Evolutionary conservation across 345 rosid genomes (phyloP), one percentile per base, ranked within the genome.

Genomic region (Eucalyptus cloeziana): DNA sequence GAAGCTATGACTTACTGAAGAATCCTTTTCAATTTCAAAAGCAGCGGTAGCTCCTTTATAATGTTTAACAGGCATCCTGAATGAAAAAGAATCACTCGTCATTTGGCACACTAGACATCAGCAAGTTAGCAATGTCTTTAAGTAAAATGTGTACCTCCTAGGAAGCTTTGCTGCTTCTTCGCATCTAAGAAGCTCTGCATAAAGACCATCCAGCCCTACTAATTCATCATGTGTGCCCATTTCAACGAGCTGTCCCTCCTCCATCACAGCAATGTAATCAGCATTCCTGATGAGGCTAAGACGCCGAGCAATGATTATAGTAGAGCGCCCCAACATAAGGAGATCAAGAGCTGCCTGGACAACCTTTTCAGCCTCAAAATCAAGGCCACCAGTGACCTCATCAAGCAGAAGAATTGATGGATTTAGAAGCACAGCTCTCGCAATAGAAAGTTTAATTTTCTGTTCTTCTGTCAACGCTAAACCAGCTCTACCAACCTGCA

Each of bases 131-230:
- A 76, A 37, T 37, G 43, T 58, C 30, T 52, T 27, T 49, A 86
- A 16, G 56, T n/a, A 54, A 89, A 44, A 79, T 49, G 24, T 10
- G n/a, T 96, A 97, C 99, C 99, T 95, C 95, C 95, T 96, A 40
- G 98, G 99, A 89, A 97, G 99, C 94, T 97, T 97, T 43, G 99
- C 93, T 49, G 99, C 99, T 93, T 97, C 99, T 93, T 97, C 99
- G 91, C 98, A 96, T 92, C 95, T 96, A 33, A 97, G 96, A 92
- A 97, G 99, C 91, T 97, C 99, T 17, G 99, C 97, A 90, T 97
- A 97, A 87, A 97, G 92, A 69, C 97, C 97, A 91, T 94, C 96
- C 90, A 93, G 92, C 91, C 89, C 92, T 89, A 95, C 91, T 69
- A 97, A 88, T 92, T 97, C 99, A 88, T 97, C 99, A 90, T 97